These are phyloP conservation scores for Alternaria sp. DNA, from an alignment of 2,329 filamentous ascomycete genomes.

Conservation along the genomic window DNA sequence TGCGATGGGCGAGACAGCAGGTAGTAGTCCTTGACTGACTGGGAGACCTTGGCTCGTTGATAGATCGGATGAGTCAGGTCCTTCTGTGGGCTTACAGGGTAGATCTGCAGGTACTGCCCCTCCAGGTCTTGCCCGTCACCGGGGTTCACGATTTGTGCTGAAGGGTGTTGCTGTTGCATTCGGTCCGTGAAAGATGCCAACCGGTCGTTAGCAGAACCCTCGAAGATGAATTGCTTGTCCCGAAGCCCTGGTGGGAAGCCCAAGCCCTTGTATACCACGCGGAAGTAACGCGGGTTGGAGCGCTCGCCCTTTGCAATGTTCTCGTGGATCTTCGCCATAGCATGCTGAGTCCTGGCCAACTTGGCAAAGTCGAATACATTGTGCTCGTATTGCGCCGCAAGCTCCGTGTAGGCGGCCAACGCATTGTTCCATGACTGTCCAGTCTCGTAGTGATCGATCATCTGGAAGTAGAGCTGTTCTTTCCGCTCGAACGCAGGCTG, in stretches of 20 bases:
- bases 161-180: constrained; percentile 88
- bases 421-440: constrained; percentile 94
- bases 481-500: constrained; percentile 93
- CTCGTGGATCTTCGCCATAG: constrained; percentile 92
- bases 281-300: constrained; percentile 84
- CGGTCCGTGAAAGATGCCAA: constrained; percentile 84
- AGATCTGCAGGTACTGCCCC: constrained; percentile 88
- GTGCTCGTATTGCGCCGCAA: constrained; percentile 88
- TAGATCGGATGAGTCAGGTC: constrained; percentile 84
- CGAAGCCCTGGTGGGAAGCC: constrained; percentile 82
- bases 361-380: constrained; percentile 92
- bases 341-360: constrained; percentile 83
- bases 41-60: constrained; percentile 83
- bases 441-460: constrained; percentile 94
- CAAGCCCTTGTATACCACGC: constrained; percentile 85
- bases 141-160: constrained; percentile 78
- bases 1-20: constrained; percentile 76
- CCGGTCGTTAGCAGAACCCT: constrained; percentile 78
- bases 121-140: constrained; percentile 79
- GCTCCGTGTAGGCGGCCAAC: constrained; percentile 84
- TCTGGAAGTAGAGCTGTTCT: constrained; percentile 88
- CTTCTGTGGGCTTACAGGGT: constrained; percentile 79
- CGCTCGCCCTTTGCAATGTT: constrained; percentile 82
- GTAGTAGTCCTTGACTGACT: constrained; percentile 84
- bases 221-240: constrained; percentile 92